phyloP scores from a whole-genome alignment of 306 rosid species.

The Lathyrus sativus region DNA sequence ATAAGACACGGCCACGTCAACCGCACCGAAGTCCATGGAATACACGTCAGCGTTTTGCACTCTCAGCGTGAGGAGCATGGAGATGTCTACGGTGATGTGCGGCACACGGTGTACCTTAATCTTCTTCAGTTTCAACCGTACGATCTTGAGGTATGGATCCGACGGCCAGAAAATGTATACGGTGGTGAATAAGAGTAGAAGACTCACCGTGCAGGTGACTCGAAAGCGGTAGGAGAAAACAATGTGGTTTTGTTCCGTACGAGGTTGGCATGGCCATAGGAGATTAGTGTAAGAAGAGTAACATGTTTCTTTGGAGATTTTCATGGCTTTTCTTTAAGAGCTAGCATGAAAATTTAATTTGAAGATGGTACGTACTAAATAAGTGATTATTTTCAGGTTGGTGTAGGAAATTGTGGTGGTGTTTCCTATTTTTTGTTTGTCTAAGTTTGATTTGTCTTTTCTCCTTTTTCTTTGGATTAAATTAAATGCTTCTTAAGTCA shows the following conservation, averaged over 20 bases:
- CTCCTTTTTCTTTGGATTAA: not conserved
- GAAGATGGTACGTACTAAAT: constrained; percentile 2
- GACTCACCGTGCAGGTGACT: constrained; percentile 30
- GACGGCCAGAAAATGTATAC: constrained; percentile 63
- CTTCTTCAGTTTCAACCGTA: constrained; percentile 49
- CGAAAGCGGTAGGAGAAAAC: constrained; percentile 42
- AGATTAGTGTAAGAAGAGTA: constrained; percentile 39
- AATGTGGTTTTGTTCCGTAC: constrained; percentile 39
- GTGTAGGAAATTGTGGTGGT: constrained; percentile 54
- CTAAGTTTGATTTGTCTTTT: constrained; percentile 15
- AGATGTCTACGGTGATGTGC: constrained; percentile 58
- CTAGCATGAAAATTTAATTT: not conserved
- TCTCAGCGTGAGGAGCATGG: constrained; percentile 51
- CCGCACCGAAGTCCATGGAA: constrained; percentile 51
- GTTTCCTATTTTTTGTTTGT: constrained; percentile 37
- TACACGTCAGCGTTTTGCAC: constrained; percentile 63
- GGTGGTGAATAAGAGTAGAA: constrained; percentile 31
- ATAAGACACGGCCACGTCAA: constrained; percentile 68
- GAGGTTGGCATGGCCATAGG: constrained; percentile 18
- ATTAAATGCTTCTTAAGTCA: not conserved
- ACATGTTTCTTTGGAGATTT: constrained; percentile 37
- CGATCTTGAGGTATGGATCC: constrained; percentile 60
- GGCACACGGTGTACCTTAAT: constrained; percentile 60
- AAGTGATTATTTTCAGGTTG: constrained; percentile 17
- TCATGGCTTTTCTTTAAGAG: constrained; percentile 20